Percentiles rank a stretch among this genome's conserved stretches.
These are phyloP conservation scores for Colletotrichum horii DNA, from an alignment of 2,329 filamentous ascomycete genomes.

Conservation along the genomic window DNA sequence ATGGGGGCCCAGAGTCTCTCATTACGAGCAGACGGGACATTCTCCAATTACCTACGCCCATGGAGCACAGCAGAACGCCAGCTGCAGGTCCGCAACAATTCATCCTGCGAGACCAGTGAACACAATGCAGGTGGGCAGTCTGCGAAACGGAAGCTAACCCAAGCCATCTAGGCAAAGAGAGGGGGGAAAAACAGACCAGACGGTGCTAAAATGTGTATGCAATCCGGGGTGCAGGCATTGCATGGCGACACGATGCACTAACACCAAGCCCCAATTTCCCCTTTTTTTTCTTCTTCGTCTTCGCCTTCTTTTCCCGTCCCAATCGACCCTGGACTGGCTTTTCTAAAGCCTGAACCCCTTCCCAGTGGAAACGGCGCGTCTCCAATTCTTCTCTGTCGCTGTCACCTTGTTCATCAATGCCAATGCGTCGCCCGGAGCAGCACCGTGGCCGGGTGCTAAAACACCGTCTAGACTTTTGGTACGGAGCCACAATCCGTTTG, in stretches of 20 bases:
- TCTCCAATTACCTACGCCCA: not conserved
- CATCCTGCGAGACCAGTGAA: not conserved
- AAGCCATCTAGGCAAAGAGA: not conserved
- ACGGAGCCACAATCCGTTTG: slow-evolving; percentile 10
- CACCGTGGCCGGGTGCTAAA: not conserved
- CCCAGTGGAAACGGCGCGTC: not conserved
- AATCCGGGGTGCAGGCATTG: not conserved
- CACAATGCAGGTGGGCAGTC: not conserved
- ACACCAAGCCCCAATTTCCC: slow-evolving; percentile 11
- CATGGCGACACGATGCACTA: slow-evolving; percentile 2
- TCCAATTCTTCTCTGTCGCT: slow-evolving; percentile 3
- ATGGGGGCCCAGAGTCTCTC: not conserved
- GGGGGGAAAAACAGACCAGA: not conserved
- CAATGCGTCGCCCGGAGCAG: not conserved
- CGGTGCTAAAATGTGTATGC: not conserved
- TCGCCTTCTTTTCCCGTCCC: not conserved
- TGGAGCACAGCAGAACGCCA: not conserved
- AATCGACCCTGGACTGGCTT: not conserved
- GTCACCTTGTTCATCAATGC: slow-evolving; percentile 12
- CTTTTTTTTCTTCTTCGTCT: slow-evolving; percentile 4
- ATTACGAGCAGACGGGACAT: not conserved
- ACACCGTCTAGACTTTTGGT: not conserved
- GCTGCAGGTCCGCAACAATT: not conserved
- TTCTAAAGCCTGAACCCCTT: not conserved
- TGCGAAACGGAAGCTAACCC: not conserved